A percentile compares a stretch with the other conserved stretches of the same genome.
These are phyloP conservation scores for Hyaloraphidium curvatum DNA, from an alignment of 192 early-diverging fungal genomes.

Conservation along the genomic window DNA sequence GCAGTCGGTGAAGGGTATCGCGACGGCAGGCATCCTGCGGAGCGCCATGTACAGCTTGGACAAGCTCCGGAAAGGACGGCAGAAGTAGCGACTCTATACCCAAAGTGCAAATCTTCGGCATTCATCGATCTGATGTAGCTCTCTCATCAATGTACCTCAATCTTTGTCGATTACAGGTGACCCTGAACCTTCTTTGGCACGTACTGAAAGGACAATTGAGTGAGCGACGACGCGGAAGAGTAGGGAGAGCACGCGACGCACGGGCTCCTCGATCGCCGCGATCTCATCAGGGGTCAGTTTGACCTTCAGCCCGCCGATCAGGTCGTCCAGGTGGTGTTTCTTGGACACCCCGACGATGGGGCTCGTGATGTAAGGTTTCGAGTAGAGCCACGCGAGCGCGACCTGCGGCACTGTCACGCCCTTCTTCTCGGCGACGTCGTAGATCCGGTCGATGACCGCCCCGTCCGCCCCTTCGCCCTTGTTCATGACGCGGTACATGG, in stretches of 20 bases:
- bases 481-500: not conserved
- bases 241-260: no score
- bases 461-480: conserved; percentile 1
- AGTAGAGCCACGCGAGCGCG: conserved; percentile 21
- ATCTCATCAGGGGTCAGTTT: conserved; percentile 9
- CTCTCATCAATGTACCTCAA: no score
- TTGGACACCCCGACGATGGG: conserved; percentile 14
- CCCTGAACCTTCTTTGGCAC: no score
- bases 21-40: conserved; percentile 63
- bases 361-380: conserved; percentile 7
- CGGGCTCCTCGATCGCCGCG: no score
- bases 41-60: conserved; percentile 35
- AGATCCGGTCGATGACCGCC: conserved; percentile 19
- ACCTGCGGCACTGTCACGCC: conserved; percentile 22
- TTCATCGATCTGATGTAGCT: no score
- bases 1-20: conserved; percentile 79
- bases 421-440: conserved; percentile 18
- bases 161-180: no score
- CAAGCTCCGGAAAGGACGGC: conserved; percentile 25
- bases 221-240: no score
- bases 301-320: conserved; percentile 7
- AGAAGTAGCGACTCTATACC: no score
- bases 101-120: no score
- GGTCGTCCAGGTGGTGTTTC: conserved; percentile 7
- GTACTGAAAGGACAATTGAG: no score